Evolutionary conservation across 192 early-diverging fungal species (phyloP).

Genomic region (Haplosporangium gracile): DNA sequence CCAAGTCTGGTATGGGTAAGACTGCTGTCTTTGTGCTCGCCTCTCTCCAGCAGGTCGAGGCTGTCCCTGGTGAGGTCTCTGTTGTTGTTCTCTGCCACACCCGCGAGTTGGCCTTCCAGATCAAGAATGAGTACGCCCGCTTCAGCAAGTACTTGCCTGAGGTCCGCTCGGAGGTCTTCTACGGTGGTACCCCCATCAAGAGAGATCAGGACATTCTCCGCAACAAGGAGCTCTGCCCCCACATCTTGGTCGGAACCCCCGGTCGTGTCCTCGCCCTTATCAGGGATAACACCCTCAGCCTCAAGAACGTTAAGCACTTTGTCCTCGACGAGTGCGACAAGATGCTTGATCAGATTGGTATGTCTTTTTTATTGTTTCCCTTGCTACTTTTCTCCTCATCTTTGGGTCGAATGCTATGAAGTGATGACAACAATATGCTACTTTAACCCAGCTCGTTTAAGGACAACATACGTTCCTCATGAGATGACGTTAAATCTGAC

Average conservation of each 20-base stretch:
- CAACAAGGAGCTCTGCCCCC: conserved; percentile 91
- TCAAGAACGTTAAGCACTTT: conserved; percentile 94
- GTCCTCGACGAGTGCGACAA: conserved; percentile 99
- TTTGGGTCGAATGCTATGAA: conserved; percentile 14
- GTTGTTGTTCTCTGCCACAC: conserved; percentile 98
- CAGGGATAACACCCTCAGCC: conserved; percentile 85
- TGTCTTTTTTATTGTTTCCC: not conserved
- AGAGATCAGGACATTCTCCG: conserved; percentile 83
- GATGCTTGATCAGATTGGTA: conserved; percentile 92
- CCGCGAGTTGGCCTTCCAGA: conserved; percentile 98
- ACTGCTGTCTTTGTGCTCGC: conserved; percentile 98
- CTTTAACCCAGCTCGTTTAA: conserved; percentile 87
- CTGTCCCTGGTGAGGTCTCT: conserved; percentile 82
- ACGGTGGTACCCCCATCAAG: conserved; percentile 87
- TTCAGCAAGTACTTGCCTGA: conserved; percentile 97
- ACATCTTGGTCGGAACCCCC: conserved; percentile 98
- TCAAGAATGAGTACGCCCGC: conserved; percentile 96
- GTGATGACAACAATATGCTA: conserved; percentile 70
- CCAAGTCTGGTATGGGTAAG: conserved; percentile 99
- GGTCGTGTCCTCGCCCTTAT: conserved; percentile 91
- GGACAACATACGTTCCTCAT: conserved; percentile 56
- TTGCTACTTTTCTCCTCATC: not conserved
- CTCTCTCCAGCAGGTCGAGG: conserved; percentile 93
- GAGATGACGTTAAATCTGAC: conserved; percentile 56
- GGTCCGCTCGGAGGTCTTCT: conserved; percentile 93